Evolutionary conservation across 768 basidiomycete species (phyloP).

Genomic region (Mycena kentingensis): DNA sequence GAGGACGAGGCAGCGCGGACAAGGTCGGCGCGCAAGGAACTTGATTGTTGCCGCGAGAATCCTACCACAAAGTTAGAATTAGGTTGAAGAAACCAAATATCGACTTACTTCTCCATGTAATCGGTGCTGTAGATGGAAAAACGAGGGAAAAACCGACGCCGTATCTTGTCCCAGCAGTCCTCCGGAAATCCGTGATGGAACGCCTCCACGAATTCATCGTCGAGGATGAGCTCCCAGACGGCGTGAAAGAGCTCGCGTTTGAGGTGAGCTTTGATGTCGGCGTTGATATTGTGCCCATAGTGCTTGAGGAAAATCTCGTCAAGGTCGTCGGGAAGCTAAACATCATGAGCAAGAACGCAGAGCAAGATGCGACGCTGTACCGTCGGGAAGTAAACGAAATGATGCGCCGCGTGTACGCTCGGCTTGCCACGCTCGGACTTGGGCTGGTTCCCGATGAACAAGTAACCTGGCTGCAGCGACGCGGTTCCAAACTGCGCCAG

Average conservation of each 20-base stretch:
- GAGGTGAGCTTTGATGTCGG: slow-evolving; percentile 13
- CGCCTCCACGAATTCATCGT: slow-evolving; percentile 24
- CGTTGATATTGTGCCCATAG: neutral
- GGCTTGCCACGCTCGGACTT: slow-evolving; percentile 41
- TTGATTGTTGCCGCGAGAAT: slow-evolving; percentile 23
- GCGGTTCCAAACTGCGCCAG: slow-evolving; percentile 39
- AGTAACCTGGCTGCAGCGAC: slow-evolving; percentile 45
- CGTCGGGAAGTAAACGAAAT: slow-evolving; percentile 43
- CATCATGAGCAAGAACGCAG: neutral
- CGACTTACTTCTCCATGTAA: slow-evolving; percentile 30
- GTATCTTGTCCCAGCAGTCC: slow-evolving; percentile 22
- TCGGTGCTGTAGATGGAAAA: slow-evolving; percentile 31
- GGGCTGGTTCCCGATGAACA: slow-evolving; percentile 42
- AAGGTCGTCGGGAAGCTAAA: slow-evolving; percentile 30
- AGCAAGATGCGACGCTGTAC: slow-evolving; percentile 23
- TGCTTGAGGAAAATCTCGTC: slow-evolving; percentile 2
- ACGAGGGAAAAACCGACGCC: slow-evolving; percentile 24
- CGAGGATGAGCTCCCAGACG: slow-evolving; percentile 2
- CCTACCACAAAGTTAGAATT: slow-evolving; percentile 4
- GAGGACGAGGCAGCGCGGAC: slow-evolving; percentile 23
- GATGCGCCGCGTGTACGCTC: slow-evolving; percentile 27
- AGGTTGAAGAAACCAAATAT: neutral
- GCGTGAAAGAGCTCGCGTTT: slow-evolving; percentile 20
- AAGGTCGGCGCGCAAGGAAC: slow-evolving; percentile 23
- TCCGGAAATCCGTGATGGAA: slow-evolving; percentile 26